Base-by-base conservation (phyloP, 2,329 filamentous ascomycete genomes). In the Pezicula rhizophila region DNA sequence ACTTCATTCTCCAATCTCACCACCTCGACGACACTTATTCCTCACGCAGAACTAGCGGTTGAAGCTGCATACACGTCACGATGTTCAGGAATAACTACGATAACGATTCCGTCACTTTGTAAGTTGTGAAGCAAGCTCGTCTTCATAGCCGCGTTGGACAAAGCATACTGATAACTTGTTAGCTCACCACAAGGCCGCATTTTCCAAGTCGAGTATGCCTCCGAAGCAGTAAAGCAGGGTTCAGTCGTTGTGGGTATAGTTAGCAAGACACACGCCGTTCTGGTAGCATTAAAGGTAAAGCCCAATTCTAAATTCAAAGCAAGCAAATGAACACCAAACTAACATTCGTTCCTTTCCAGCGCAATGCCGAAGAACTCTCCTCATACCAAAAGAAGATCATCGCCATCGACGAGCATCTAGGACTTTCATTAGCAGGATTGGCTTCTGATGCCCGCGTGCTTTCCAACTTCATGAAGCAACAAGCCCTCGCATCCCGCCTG, bases 1-100 rank as follows among this genome's bases (percentile, higher is more conserved):
- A 8, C 20, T 12, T 37, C 45, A 18, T 40, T 41, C 31, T 26
- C 28, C 10, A 34, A 18, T 42, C 46, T 20, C 41, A 50, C 28
- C 8, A 33, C 14, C 47, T 47, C 23, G 37, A 50, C 52, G 45
- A 47, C 28, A 23, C 25, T 8, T 20, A 28, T 10, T 20, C 51
- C 39, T 34, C 34, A 28, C 28, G 46, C 18, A 18, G 37, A 15
- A 25, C 38, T 42, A 23, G 28, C 48, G 55, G 47, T 48, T 52
- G 41, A 48, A 55, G 54, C 54, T 56, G 49, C 50, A 40, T 8
- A 48, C 17, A 51, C 44, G 61, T 58, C 79, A 84, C 66, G 66
- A 97, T 99, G 93, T 99, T 99, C 77, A 83, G 93, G 74, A 99
- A 99, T 80, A 97, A 97, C 75, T 99, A 99, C 80, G 93, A 99